Evolutionary conservation across 2,329 filamentous ascomycete genomes (phyloP).

Genomic region (Aspergillus jensenii): DNA sequence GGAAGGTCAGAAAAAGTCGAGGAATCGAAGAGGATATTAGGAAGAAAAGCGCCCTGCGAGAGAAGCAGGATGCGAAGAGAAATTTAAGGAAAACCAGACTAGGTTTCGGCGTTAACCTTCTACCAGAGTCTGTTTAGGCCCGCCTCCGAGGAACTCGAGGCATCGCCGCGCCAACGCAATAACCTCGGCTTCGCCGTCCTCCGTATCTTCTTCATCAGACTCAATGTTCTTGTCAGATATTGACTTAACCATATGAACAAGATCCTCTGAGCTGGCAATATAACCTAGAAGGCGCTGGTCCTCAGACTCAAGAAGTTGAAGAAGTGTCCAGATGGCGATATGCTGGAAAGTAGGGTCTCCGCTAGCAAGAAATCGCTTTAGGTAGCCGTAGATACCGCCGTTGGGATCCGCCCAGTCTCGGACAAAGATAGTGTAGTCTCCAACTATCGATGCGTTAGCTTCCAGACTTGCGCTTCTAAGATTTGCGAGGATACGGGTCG

Average conservation of each 20-base stretch:
- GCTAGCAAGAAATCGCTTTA: slow-evolving; percentile 87
- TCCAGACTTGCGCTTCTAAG: neutral
- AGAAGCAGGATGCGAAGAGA: slow-evolving; percentile 11
- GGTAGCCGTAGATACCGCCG: slow-evolving; percentile 92
- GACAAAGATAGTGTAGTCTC: slow-evolving; percentile 94
- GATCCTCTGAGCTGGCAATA: slow-evolving; percentile 85
- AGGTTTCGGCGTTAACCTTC: slow-evolving; percentile 59
- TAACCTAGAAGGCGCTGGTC: slow-evolving; percentile 84
- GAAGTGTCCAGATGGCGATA: slow-evolving; percentile 96
- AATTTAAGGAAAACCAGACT: neutral
- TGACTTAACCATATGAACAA: slow-evolving; percentile 85
- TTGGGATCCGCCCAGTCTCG: slow-evolving; percentile 90
- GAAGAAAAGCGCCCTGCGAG: slow-evolving; percentile 17
- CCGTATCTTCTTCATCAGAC: slow-evolving; percentile 79
- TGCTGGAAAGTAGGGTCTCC: slow-evolving; percentile 98
- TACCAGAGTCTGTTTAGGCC: slow-evolving; percentile 73
- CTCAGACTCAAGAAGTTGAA: slow-evolving; percentile 93
- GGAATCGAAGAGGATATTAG: slow-evolving; percentile 13
- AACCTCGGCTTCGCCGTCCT: slow-evolving; percentile 90
- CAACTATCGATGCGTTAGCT: slow-evolving; percentile 60
- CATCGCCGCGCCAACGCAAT: slow-evolving; percentile 88
- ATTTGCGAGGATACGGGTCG: neutral
- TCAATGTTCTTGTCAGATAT: slow-evolving; percentile 90
- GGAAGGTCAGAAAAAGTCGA: neutral
- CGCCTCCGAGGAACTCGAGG: slow-evolving; percentile 79